phyloP scores from a whole-genome alignment of 768 basidiomycete genomes.

The Tylopilus subfusipes region DNA sequence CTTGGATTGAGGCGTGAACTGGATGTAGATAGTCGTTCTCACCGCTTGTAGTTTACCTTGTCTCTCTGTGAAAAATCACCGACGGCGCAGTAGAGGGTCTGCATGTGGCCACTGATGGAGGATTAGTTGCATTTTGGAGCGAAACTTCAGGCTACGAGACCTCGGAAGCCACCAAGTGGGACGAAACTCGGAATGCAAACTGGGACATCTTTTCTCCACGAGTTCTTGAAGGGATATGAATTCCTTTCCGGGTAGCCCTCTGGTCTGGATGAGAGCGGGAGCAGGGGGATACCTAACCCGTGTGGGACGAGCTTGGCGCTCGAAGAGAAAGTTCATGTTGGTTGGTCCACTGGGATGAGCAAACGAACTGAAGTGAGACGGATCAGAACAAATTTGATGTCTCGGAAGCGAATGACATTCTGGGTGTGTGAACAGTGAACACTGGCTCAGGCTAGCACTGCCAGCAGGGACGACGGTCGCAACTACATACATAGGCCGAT shows the following conservation, averaged over 20 bases:
- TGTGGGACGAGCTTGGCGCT: constrained; percentile 10
- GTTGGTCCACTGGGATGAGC: too few species aligned
- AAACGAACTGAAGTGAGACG: not conserved
- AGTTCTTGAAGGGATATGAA: constrained; percentile 27
- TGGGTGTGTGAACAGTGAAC: not conserved
- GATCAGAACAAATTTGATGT: not conserved
- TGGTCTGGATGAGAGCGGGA: constrained; percentile 21
- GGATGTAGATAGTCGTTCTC: not conserved
- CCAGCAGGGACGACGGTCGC: too few species aligned
- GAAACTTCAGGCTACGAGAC: constrained; percentile 10
- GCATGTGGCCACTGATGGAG: constrained; percentile 29
- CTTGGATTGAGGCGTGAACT: constrained; percentile 6
- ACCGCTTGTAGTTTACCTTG: constrained; percentile 32
- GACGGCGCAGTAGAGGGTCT: constrained; percentile 30
- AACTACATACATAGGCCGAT: too few species aligned
- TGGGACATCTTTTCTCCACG: constrained; percentile 31
- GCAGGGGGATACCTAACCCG: constrained; percentile 21
- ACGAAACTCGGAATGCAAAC: constrained; percentile 24
- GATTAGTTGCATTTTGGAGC: constrained; percentile 13
- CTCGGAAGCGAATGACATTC: constrained; percentile 2
- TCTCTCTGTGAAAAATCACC: constrained; percentile 33
- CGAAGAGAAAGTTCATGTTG: constrained; percentile 23
- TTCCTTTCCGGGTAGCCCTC: constrained; percentile 4
- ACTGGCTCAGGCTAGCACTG: too few species aligned
- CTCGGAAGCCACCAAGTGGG: constrained; percentile 35